Conservation (phyloP, 306 rosid species). For the Benincasa hispida region DNA sequence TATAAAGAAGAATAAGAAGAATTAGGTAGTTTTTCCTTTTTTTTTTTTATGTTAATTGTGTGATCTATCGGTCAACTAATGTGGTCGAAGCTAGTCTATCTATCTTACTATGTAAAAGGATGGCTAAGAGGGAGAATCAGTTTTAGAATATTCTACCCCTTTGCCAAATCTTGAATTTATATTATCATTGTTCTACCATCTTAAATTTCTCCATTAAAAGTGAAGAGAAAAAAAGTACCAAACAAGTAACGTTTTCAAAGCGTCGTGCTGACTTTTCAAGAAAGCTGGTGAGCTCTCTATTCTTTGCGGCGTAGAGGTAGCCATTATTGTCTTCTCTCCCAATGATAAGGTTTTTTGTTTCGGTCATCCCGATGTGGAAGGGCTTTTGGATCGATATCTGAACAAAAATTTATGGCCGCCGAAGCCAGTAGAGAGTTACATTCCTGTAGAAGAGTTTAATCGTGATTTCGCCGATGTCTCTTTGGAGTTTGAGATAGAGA, state of each 20-base stretch:
- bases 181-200: no score
- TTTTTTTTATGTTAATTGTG: neutral
- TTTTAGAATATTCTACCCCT: no score
- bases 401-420: neutral
- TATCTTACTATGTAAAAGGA: no score
- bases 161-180: no score
- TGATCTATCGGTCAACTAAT: neutral
- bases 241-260: no score
- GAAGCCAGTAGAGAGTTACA: neutral
- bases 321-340: conserved; percentile 35
- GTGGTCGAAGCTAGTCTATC: no score
- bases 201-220: no score
- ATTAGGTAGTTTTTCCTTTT: neutral
- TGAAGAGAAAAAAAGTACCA: no score
- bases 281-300: no score
- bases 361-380: neutral
- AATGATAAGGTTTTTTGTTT: conserved; percentile 25
- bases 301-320: conserved; percentile 20
- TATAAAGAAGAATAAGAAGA: neutral
- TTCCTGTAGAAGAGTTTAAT: neutral
- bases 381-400: neutral
- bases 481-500: neutral
- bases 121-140: no score
- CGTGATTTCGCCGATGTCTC: neutral
- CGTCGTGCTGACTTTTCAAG: no score